These are phyloP conservation scores for Yamadazyma diddensiae DNA, from an alignment of 1,139 yeast species.

Conservation along the genomic window DNA sequence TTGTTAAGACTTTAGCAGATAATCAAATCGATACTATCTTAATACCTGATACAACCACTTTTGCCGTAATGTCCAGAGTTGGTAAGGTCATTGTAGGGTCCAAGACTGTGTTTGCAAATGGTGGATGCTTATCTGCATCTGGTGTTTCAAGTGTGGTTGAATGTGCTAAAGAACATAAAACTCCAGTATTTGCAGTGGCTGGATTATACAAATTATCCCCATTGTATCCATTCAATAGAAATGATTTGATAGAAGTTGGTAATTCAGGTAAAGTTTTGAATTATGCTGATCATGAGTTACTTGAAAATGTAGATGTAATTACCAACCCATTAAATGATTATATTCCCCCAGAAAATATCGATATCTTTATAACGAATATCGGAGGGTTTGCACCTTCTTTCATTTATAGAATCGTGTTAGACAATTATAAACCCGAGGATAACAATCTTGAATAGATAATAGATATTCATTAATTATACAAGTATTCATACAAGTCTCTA, in stretches of 20 bases:
- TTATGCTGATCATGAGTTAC: conserved; percentile 60
- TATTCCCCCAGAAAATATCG: conserved; percentile 91
- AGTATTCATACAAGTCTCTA: neutral
- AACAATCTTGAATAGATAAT: conserved; percentile 47
- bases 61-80: conserved; percentile 95
- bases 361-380: conserved; percentile 88
- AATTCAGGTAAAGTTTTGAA: conserved; percentile 82
- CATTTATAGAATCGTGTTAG: conserved; percentile 91
- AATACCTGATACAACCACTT: conserved; percentile 89
- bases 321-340: conserved; percentile 92
- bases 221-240: conserved; percentile 87
- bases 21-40: conserved; percentile 88
- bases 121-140: conserved; percentile 86
- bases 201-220: conserved; percentile 94
- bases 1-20: conserved; percentile 76
- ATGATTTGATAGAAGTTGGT: conserved; percentile 87
- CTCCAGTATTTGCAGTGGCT: conserved; percentile 94
- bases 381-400: conserved; percentile 98
- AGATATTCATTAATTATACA: neutral
- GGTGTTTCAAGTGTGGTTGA: conserved; percentile 95
- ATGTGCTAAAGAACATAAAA: conserved; percentile 90
- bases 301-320: conserved; percentile 72
- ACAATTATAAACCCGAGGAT: conserved; percentile 87
- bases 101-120: conserved; percentile 89
- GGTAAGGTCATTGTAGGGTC: conserved; percentile 95